Evolutionary conservation across 768 basidiomycete species (phyloP), one percentile per base, ranked within the genome.

Genomic region (Neoboletus subvelutipes): DNA sequence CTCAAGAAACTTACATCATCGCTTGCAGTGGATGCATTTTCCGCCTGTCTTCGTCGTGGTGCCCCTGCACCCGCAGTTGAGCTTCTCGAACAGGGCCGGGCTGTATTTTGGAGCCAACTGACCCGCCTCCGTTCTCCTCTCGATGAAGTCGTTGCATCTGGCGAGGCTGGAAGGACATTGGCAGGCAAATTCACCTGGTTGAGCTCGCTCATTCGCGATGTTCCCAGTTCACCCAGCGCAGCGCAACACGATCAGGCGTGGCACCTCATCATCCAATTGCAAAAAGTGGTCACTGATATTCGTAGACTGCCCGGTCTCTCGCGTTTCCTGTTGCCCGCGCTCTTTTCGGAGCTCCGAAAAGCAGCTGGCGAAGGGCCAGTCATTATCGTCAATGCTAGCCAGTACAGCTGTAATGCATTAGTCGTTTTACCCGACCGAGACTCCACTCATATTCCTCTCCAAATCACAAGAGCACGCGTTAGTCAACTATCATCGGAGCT

Each of bases 61-160:
- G 20, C 57, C 41, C 49, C 54, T 31, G 52, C 61, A 11, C 50
- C 24, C 15, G 67, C 62, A 48, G 55, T 75, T 9, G 69, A 74
- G 51, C 71, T 69, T 64, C 58, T 74, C 2, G 28, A 56, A 22
- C 34, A 45, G 4, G 28, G 28, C 18, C 18, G 18, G 17, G 11
- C 11, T 18, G 26, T 45, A 4, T 45, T 45, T 13, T 46, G 28
- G 18, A 46, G 6, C 11, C 45, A 46, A n/a, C 1, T 29, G n/a
- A 20, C 18, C 12, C 28, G 45, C 18, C 28, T 46, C 28, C 11
- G n/a, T 11, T 29, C n/a, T 11, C 45, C 28, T 8, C 45, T 46
- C n/a, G 28, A 46, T 13, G 28, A 29, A 3, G 24, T 46, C 18
- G 11, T 46, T n/a, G 17, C 11, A 18, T 46, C 8, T 26, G 17